Percentiles rank a stretch among this genome's conserved stretches.
phyloP scores from a whole-genome alignment of 768 basidiomycete genomes.

The Suillus hirtellus region DNA sequence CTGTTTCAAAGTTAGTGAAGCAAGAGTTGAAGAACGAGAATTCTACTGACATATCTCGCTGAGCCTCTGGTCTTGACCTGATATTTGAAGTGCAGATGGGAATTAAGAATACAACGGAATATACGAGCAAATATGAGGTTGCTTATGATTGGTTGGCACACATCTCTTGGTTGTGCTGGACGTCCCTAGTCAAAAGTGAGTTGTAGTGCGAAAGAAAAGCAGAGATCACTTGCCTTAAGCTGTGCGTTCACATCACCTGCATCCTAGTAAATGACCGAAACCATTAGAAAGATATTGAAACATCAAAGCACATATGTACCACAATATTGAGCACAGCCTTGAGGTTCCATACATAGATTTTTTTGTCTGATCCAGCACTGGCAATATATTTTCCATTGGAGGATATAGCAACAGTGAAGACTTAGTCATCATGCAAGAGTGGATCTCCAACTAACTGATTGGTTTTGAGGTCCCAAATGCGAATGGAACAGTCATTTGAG shows the following conservation, averaged over 20 bases:
- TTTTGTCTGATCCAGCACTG: constrained; percentile 77
- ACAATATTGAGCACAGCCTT: constrained; percentile 27
- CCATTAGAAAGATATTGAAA: not conserved
- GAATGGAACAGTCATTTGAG: not conserved
- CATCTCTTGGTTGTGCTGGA: not conserved
- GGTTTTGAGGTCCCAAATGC: not conserved
- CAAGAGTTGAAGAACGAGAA: not conserved
- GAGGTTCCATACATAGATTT: constrained; percentile 79
- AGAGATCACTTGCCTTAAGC: not conserved
- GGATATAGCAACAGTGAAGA: constrained; percentile 75
- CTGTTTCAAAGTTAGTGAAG: not conserved
- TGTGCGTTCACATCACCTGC: not conserved
- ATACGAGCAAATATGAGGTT: not conserved
- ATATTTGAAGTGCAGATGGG: not conserved
- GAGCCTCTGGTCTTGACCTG: not conserved
- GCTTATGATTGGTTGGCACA: not conserved
- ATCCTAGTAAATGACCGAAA: not conserved
- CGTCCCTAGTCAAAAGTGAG: not conserved
- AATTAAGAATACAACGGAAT: not conserved
- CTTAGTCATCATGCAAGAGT: constrained; percentile 77
- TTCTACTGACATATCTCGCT: not conserved
- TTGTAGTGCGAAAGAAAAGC: not conserved
- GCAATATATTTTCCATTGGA: constrained; percentile 78
- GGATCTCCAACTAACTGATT: constrained; percentile 28
- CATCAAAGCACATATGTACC: not conserved